Base-by-base conservation (phyloP, 2,329 filamentous ascomycete genomes). In the Fusarium globosum region DNA sequence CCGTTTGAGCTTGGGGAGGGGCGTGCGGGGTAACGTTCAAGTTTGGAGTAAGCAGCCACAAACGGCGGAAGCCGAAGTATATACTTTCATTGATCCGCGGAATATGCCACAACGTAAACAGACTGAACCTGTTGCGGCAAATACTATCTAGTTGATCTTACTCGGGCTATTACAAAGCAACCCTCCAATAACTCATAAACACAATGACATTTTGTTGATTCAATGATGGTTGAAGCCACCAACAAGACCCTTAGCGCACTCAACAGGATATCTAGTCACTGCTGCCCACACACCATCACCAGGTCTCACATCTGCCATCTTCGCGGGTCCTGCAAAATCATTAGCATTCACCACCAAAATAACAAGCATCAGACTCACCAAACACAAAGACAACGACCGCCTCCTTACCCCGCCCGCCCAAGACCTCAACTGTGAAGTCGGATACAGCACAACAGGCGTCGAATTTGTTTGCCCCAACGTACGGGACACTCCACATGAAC, bases 331-430 rank as follows among this genome's bases (percentile, higher is more conserved):
- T 67, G 21, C 26, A 10, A 7, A 0, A 20, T 8, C 4, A 38
- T 65, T 13, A 38, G 35, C 8, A 13, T 49, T n/a, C 4, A 6
- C 18, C 1, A 4, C 30, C 30, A 30, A 12, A 30, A 30, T 10
- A 30, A 30, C 30, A 12, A 30, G 13, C 1, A n/a, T 4, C 8
- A 26, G 8, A 64, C 64, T 64, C 23, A 69, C 67, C 63, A 30
- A 68, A 59, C 3, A 69, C 57, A 39, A 68, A 68, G 18, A 68
- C 28, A 20, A 49, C 66, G 2, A 67, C 63, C 46, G 66, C 41
- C 35, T 67, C 63, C 9, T 36, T 68, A 0, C 64, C 64, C 14
- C 39, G 35, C 20, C 67, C 64, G 7, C 64, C 64, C 23, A 69
- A 7, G 4, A 59, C 30, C 12, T 52, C 45, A 2, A 69, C 39